Conservation (phyloP, 2,329 filamentous ascomycete species). For the Calcarisporium arbuscula region DNA sequence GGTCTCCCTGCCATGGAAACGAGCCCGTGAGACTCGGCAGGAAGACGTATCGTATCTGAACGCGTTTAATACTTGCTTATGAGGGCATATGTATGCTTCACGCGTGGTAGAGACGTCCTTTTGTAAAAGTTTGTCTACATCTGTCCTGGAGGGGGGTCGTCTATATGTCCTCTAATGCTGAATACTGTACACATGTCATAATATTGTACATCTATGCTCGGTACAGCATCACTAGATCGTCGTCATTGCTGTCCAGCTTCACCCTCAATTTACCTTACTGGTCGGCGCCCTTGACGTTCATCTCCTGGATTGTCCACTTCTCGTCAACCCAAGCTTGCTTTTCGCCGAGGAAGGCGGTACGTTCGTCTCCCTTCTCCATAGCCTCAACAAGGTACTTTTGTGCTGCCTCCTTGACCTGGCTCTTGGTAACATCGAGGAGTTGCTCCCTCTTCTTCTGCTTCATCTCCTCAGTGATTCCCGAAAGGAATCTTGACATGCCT, state of each 20-base stretch:
- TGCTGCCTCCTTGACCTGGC: constrained; percentile 74
- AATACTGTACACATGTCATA: constrained; percentile 15
- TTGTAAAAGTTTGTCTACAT: constrained; percentile 2
- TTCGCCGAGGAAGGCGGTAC: constrained; percentile 72
- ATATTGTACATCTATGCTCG: constrained; percentile 5
- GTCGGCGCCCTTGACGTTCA: constrained; percentile 53
- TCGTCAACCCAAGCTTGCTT: constrained; percentile 72
- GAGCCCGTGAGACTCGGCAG: constrained; percentile 28
- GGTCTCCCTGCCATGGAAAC: constrained; percentile 49
- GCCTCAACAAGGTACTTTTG: constrained; percentile 73
- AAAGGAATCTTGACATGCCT: constrained; percentile 79
- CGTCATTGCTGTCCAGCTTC: neutral
- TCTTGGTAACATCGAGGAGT: constrained; percentile 76
- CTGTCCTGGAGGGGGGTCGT: constrained; percentile 18
- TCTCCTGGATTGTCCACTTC: constrained; percentile 68
- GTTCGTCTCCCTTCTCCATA: constrained; percentile 52
- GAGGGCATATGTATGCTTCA: too few relatives aligned
- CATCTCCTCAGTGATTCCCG: constrained; percentile 83
- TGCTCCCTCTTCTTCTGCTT: constrained; percentile 76
- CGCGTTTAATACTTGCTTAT: too few relatives aligned
- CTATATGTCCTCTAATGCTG: constrained; percentile 16
- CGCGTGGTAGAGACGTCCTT: too few relatives aligned
- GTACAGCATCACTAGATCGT: constrained; percentile 7
- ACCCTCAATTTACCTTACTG: constrained; percentile 12
- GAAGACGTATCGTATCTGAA: constrained; percentile 62